These are phyloP conservation scores for Cicer chorassanicum DNA, from an alignment of 306 rosid genomes.

Conservation along the genomic window DNA sequence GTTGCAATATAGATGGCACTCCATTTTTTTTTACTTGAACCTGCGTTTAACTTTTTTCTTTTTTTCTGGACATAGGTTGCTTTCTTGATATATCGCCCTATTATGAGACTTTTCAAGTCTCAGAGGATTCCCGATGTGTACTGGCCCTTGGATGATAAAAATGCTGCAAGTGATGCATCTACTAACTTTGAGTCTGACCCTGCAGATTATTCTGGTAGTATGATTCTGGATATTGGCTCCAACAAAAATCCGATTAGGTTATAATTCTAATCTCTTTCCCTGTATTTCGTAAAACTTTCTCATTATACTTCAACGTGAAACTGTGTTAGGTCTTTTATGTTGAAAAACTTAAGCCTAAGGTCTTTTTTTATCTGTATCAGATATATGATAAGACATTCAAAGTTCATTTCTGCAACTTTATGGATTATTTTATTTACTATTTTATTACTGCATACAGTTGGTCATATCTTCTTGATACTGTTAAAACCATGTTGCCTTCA, in stretches of 20 bases:
- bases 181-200: slow-evolving; percentile 64
- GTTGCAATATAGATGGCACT: neutral
- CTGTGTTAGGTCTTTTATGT: slow-evolving; percentile 22
- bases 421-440: slow-evolving; percentile 18
- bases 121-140: slow-evolving; percentile 64
- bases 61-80: slow-evolving; percentile 68
- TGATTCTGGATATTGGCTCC: slow-evolving; percentile 80
- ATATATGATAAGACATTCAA: slow-evolving; percentile 28
- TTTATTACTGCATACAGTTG: slow-evolving; percentile 62
- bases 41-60: slow-evolving; percentile 25
- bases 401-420: slow-evolving; percentile 18
- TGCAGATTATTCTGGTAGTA: slow-evolving; percentile 53
- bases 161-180: slow-evolving; percentile 52
- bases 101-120: slow-evolving; percentile 89
- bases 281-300: neutral
- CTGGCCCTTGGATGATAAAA: slow-evolving; percentile 83
- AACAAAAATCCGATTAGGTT: slow-evolving; percentile 67
- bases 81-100: slow-evolving; percentile 95
- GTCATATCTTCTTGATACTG: slow-evolving; percentile 81
- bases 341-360: slow-evolving; percentile 23
- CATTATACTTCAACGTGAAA: slow-evolving; percentile 5
- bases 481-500: slow-evolving; percentile 86
- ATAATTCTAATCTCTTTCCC: slow-evolving; percentile 20
- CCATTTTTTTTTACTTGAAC: slow-evolving; percentile 25
- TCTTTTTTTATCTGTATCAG: slow-evolving; percentile 11